Percentiles rank a stretch among this genome's conserved stretches.
phyloP scores from a whole-genome alignment of 768 basidiomycete genomes.

The Albatrellus ellisii region DNA sequence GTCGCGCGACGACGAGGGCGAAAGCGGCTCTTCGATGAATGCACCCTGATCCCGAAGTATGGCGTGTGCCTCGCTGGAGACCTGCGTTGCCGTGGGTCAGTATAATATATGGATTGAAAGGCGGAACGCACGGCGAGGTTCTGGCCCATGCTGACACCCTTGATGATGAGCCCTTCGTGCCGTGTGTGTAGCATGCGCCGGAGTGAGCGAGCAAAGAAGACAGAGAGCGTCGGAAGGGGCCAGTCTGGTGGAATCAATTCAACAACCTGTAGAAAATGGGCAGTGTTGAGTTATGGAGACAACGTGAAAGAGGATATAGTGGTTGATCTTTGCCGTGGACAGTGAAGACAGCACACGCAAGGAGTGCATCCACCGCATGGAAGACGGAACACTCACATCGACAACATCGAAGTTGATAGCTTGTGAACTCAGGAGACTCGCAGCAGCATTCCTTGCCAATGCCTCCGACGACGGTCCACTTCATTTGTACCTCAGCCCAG shows the following conservation, averaged over 20 bases:
- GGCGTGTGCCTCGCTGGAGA: constrained; percentile 1
- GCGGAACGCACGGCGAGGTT: constrained; percentile 41
- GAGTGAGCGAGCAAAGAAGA: constrained; percentile 71
- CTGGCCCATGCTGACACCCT: constrained; percentile 64
- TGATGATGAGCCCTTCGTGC: constrained; percentile 66
- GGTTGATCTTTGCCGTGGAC: neutral
- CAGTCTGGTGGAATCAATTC: constrained; percentile 59
- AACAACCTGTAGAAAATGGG: constrained; percentile 35
- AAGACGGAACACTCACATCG: constrained; percentile 39
- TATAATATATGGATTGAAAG: neutral
- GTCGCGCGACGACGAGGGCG: neutral
- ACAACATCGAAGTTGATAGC: constrained; percentile 63
- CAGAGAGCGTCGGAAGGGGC: constrained; percentile 59
- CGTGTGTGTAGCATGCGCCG: constrained; percentile 57
- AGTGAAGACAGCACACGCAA: neutral
- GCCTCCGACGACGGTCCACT: neutral
- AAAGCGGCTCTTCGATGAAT: constrained; percentile 2
- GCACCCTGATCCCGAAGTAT: constrained; percentile 1
- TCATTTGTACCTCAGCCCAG: neutral
- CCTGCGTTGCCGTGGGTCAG: neutral
- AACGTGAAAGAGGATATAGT: no score
- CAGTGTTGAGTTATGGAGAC: neutral
- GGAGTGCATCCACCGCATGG: neutral
- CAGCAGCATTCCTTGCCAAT: constrained; percentile 16
- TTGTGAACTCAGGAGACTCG: constrained; percentile 66